These are phyloP conservation scores for Heterobasidion parviporum DNA, from an alignment of 1,284 basidiomycete genomes.

Conservation along the genomic window DNA sequence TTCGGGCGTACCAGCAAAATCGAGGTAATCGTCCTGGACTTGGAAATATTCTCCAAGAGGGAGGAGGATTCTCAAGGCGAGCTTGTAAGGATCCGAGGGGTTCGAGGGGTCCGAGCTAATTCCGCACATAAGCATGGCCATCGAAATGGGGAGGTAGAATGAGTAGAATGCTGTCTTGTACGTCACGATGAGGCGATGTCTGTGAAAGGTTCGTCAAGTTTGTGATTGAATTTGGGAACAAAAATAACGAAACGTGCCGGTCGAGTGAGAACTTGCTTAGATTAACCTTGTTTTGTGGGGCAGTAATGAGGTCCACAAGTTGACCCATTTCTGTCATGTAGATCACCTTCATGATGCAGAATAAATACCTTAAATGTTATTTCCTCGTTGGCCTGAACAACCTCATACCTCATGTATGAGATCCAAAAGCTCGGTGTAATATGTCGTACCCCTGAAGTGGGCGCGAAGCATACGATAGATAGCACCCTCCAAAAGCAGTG, in stretches of 20 bases:
- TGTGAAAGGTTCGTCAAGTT: constrained; percentile 20
- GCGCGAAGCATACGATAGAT: constrained; percentile 89
- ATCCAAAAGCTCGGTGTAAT: constrained; percentile 86
- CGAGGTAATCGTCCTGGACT: constrained; percentile 96
- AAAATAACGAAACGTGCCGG: constrained; percentile 41
- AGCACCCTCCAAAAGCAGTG: constrained; percentile 92
- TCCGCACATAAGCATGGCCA: constrained; percentile 79
- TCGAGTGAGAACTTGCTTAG: constrained; percentile 78
- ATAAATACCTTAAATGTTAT: not conserved
- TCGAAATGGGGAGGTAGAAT: constrained; percentile 96
- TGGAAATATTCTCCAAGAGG: constrained; percentile 99
- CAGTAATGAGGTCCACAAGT: constrained; percentile 91
- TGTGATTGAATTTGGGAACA: not conserved
- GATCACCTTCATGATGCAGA: constrained; percentile 44
- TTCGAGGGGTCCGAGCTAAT: constrained; percentile 26
- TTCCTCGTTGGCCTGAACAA: not conserved
- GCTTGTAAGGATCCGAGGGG: constrained; percentile 47
- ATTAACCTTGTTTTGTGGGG: constrained; percentile 86
- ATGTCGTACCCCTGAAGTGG: constrained; percentile 77
- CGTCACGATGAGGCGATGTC: constrained; percentile 88
- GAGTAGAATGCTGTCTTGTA: constrained; percentile 99
- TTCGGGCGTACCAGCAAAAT: constrained; percentile 87
- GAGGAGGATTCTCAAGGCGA: constrained; percentile 80
- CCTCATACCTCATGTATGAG: constrained; percentile 74
- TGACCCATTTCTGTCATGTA: constrained; percentile 97